Evolutionary conservation across 2,329 filamentous ascomycete genomes (phyloP), one percentile per base, ranked within the genome.

Genomic region (Polychaeton citri): DNA sequence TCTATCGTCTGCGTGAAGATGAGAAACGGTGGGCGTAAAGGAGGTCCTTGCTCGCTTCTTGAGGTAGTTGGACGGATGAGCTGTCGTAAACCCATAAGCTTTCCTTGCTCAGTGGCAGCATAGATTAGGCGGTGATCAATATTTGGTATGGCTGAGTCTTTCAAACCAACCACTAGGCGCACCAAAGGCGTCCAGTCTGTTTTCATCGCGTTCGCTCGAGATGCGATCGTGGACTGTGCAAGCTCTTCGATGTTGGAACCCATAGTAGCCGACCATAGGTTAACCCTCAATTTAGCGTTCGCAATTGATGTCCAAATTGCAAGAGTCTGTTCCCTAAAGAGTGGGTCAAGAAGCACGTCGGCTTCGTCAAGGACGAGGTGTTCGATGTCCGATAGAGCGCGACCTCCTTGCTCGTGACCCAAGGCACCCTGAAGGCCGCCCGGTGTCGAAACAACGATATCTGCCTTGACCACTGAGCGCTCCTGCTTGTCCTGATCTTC

Each of bases 1-100:
- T 87, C 80, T 38, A 98, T 94, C 1, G 88, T 95, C 62, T 98
- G 90, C 0, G 88, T 90, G 59, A 98, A 98, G 41, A 98, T 80
- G 5, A 98, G 70, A 61, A 95, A 94, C 0, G 90, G 90, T 0
- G 90, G 85, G 1, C 83, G 76, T 32, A 96, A 67, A 2, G 65
- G 61, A 6, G 65, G 58, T 15, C 51, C 46, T 5, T 68, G 65
- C 19, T 74, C 68, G 7, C 72, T 69, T 0, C 76, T 68, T 8
- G 65, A 63, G 1, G 76, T 67, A 5, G 72, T 72, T 0, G 88
- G 87, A 47, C 85, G 86, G 2, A 96, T 69, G 19, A 98, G 73
- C 54, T 96, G 86, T 32, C 90, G 81, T 9, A 98, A 70, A 5
- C 84, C 87, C 37, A 95, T 76, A 19, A 98, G 75, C 57, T 98